phyloP scores from a whole-genome alignment of 805 yeast species.

The Wickerhamomyces bovis region DNA sequence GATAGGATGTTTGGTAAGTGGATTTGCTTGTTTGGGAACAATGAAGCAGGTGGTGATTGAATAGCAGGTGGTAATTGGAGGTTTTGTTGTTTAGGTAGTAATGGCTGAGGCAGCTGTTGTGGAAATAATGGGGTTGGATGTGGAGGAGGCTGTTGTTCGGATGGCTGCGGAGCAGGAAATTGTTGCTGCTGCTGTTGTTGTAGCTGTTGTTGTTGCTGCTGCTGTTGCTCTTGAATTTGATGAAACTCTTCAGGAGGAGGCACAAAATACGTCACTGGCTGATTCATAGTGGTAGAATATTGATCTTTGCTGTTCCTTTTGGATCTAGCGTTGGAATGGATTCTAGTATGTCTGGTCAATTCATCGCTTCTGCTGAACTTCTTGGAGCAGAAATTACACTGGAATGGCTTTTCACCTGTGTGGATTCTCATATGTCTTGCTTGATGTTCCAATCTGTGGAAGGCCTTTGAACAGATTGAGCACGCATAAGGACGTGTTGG shows the following conservation, averaged over 20 bases:
- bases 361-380: constrained; percentile 79
- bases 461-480: constrained; percentile 78
- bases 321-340: constrained; percentile 57
- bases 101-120: constrained; percentile 2
- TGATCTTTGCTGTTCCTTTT: constrained; percentile 33
- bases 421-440: constrained; percentile 89
- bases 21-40: constrained; percentile 19
- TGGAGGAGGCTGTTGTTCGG: neutral
- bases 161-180: neutral
- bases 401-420: constrained; percentile 90
- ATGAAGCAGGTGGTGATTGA: constrained; percentile 9
- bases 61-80: neutral
- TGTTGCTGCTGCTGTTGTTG: constrained; percentile 4
- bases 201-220: neutral
- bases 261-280: constrained; percentile 24
- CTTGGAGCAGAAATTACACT: constrained; percentile 74
- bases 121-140: neutral
- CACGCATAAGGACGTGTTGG: constrained; percentile 70
- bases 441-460: constrained; percentile 85
- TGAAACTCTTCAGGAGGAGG: constrained; percentile 11
- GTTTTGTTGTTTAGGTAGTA: constrained; percentile 2
- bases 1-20: constrained; percentile 23
- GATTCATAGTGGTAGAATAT: constrained; percentile 11
- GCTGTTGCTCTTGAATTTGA: constrained; percentile 4
- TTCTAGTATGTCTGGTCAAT: constrained; percentile 77